Base-by-base conservation (phyloP, 2,329 filamentous ascomycete species). In the Aspergillus sp. region DNA sequence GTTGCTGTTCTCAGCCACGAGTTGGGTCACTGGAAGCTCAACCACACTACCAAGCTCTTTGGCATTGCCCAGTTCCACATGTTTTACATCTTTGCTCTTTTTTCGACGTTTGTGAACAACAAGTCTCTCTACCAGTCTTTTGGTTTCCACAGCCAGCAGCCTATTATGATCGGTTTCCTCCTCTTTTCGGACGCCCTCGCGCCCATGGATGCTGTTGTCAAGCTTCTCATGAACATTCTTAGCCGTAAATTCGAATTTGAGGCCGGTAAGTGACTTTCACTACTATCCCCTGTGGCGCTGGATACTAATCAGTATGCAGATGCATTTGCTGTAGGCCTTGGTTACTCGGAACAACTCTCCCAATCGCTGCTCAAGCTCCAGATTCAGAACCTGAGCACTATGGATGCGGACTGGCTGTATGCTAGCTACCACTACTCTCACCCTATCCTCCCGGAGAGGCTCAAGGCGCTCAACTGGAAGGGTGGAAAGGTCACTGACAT, bases 321-420 rank as follows among this genome's bases (percentile, higher is more conserved):
- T 80, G 87, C 85, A 23, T 99, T 99, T 75, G 95, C 94, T 60
- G 85, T 89, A 69, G 84, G 89, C 54, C 88, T 97, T 9, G 95
- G 95, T 57, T 97, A 94, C 80, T 87, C 89, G 56, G 82, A 86
- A 50, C 89, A 97, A 77, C 88, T 99, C 56, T 92, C 93, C 48
- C 84, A 87, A 65, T 95, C 92, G 23, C 86, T 99, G 66, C 93
- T 99, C 81, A 97, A 97, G 83, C 90, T 99, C 56, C 96, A 99
- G 81, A 92, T 97, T 73, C 93, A 98, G 83, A 99, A 99, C 76
- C 85, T 99, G 69, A 96, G 92, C 79, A 96, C 92, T 64, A 98
- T 99, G 94, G 95, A 99, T 72, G 95, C 95, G 30, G 96, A 99
- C 80, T 96, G 91, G 91, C 88, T 97, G 86, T 99, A 96, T 79